Base-by-base conservation (phyloP, 2,329 filamentous ascomycete species). In the Pseudogymnoascus sp. region DNA sequence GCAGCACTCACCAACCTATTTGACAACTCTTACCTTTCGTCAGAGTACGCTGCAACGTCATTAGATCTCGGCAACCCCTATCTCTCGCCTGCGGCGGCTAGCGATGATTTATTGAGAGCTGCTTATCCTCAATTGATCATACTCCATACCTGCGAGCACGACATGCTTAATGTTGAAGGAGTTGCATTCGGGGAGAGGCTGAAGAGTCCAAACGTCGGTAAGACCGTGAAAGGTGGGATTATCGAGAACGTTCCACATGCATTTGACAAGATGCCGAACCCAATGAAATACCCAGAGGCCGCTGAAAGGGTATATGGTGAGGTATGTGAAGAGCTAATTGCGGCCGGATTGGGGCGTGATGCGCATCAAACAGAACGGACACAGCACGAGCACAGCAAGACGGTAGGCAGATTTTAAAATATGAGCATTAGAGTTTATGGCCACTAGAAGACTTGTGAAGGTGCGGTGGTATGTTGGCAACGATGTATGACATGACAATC, bases 241-340 rank as follows among this genome's bases (percentile, higher is more conserved):
- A 79, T 88, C 1, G 75, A 78, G 3, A 83, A 78, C 2, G 85
- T 86, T 21, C 79, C 81, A 29, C 86, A 88, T 70, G 86, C 80
- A 0, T 89, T 86, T 81, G 86, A 89, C 69, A 89, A 88, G 74
- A 82, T 81, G 29, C 84, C 85, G 0, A 87, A 86, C 69, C 85
- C 84, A 4, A 71, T 83, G 23, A 79, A 77, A 62, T 74, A 73
- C 40, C 71, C 72, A 2, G 67, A 70, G 46, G 63, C 61, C 0
- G 72, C 72, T 1, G 70, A 73, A 46, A 62, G 66, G 33, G 72
- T 70, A 46, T 74, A 74, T 60, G 33, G 53, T 1, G 72, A 73
- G 61, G 72, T 71, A 1, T 74, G 72, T 62, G 67, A 70, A 11
- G 68, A 73, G 17, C 50, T 74, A 9, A 68, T 56, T 33, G 50